phyloP scores from a whole-genome alignment of 345 rosid genomes.

The Ricinus communis region DNA sequence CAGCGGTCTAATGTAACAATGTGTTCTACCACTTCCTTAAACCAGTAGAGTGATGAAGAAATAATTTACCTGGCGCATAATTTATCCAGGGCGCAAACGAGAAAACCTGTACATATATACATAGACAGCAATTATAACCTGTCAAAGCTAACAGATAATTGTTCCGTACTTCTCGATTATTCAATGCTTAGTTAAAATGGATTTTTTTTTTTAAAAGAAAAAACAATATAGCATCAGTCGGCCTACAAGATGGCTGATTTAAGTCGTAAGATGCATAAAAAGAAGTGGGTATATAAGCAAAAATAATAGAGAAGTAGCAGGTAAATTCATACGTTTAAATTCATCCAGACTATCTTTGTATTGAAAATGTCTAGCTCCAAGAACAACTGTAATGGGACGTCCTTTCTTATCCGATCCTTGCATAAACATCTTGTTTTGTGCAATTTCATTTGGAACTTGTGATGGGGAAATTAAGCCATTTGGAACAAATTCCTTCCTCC shows the following conservation, averaged over 20 bases:
- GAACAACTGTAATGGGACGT: slow-evolving; percentile 29
- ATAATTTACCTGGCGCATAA: slow-evolving; percentile 36
- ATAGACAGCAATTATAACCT: background rate
- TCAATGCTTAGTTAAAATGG: no score
- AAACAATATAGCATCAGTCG: no score
- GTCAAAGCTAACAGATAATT: no score
- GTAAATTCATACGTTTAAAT: background rate
- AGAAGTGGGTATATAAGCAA: no score
- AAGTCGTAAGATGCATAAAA: no score
- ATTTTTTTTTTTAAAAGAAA: no score
- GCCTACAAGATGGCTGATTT: no score
- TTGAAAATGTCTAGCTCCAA: slow-evolving; percentile 42
- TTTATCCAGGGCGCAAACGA: slow-evolving; percentile 34
- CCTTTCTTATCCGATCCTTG: slow-evolving; percentile 52
- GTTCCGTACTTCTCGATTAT: no score
- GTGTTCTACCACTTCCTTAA: no score
- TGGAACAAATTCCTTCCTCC: slow-evolving; percentile 44
- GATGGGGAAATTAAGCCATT: slow-evolving; percentile 33
- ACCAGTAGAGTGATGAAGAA: no score
- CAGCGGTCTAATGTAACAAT: background rate
- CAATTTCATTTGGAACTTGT: slow-evolving; percentile 30
- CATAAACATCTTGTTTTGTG: slow-evolving; percentile 46
- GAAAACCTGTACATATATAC: slow-evolving; percentile 33
- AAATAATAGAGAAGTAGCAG: no score
- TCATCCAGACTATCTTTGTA: slow-evolving; percentile 39